Base-by-base conservation (phyloP, 1,284 basidiomycete species). In the Cryptococcus neoformans region DNA sequence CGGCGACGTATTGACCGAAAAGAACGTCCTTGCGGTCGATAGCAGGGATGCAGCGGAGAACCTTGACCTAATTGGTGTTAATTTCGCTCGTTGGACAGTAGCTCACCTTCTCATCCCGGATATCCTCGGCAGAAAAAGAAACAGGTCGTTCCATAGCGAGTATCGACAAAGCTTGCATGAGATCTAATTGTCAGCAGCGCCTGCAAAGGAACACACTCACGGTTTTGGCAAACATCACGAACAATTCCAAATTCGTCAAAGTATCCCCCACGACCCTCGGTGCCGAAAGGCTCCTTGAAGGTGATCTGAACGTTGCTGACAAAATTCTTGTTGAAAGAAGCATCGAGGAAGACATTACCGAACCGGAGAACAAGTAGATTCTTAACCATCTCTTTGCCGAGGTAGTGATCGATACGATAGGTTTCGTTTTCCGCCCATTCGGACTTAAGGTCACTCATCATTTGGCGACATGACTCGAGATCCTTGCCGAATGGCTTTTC, bases 351-450 rank as follows among this genome's bases (percentile, higher is more conserved):
- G 64, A 92, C 80, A 78, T 97, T 97, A 62, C 90, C 93, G 72
- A 97, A 97, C 44, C 93, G 87, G 51, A 96, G 81, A 38, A 96
- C 90, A 61, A 97, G 87, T 56, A 97, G 76, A 78, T 97, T 97
- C 83, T 97, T 97, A 75, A 96, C 90, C 93, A 97, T 97, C 83
- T 97, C 93, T 81, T 97, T 97, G 62, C 93, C 93, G 55, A 97
- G 87, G 78, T 97, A 97, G 75, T 97, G 93, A 79, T 97, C 93
- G 74, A 97, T 97, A 62, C 93, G 89, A 85, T 90, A 97, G 8
- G 92, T 97, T 81, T 97, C 93, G 47, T 95, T 90, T 78, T 97
- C 93, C 4, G 83, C 82, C 92, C 92, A 97, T 65, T 90, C 85
- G 65, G 86, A 75, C 80, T 92, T 94, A 76, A 97, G 82, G 10